A percentile compares a stretch with the other conserved stretches of the same genome.
Conservation (phyloP, 139 green algal species). For the Chlamydomonas schloesseri region DNA sequence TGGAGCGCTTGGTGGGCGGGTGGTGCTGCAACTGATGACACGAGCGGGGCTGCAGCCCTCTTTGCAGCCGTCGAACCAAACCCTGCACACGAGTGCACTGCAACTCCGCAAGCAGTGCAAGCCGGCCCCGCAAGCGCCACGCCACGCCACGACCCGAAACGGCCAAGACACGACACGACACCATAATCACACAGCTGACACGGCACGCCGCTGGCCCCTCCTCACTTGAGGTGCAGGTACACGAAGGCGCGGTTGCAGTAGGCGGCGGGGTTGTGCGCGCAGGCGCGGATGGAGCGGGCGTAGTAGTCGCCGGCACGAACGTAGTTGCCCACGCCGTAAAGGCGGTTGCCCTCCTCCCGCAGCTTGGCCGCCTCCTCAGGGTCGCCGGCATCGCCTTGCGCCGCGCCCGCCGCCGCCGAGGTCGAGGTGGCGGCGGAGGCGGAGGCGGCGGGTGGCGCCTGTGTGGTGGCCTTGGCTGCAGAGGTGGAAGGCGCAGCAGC, state of each 20-base stretch:
- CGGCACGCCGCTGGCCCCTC: too few relatives aligned
- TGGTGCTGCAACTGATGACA: too few relatives aligned
- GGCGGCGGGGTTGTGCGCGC: constrained; percentile 29
- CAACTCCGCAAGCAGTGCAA: too few relatives aligned
- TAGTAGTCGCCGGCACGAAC: constrained; percentile 43
- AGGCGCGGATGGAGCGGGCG: constrained; percentile 29
- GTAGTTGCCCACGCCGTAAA: constrained; percentile 34
- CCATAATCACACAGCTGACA: too few relatives aligned
- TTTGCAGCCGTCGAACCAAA: too few relatives aligned
- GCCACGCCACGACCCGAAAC: too few relatives aligned
- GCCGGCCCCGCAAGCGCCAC: too few relatives aligned
- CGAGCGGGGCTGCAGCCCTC: too few relatives aligned
- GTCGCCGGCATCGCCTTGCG: neutral
- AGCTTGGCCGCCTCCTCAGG: neutral
- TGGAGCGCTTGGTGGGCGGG: too few relatives aligned
- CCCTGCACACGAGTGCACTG: too few relatives aligned
- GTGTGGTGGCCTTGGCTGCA: neutral
- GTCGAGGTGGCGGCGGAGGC: neutral
- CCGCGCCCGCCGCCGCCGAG: too few relatives aligned
- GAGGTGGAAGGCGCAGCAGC: neutral
- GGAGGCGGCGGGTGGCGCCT: neutral
- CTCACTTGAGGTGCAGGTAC: constrained; percentile 32
- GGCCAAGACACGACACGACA: too few relatives aligned
- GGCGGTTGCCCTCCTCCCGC: constrained; percentile 46
- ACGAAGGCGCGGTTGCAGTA: constrained; percentile 53